Evolutionary conservation across 2,329 filamentous ascomycete species (phyloP).

Genomic region (Coniella vitis): DNA sequence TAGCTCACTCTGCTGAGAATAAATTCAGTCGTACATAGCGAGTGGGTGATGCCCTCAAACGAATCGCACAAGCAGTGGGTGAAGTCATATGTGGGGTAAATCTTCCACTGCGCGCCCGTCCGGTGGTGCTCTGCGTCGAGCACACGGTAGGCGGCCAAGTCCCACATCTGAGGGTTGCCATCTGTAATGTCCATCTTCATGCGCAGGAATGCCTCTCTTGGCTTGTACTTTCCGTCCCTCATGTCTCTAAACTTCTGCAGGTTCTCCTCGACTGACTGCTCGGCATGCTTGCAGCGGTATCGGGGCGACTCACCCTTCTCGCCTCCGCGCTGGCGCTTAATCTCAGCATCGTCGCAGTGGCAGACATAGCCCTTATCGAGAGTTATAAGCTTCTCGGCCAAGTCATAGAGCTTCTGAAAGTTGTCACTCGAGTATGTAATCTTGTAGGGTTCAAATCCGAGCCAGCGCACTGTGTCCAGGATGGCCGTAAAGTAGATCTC

Average conservation of each 20-base stretch:
- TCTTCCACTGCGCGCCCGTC: slow-evolving; percentile 78
- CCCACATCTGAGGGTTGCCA: slow-evolving; percentile 94
- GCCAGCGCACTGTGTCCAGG: slow-evolving; percentile 78
- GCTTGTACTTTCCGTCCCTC: slow-evolving; percentile 84
- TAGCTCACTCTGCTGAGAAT: slow-evolving; percentile 60
- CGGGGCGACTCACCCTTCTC: slow-evolving; percentile 61
- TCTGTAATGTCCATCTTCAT: slow-evolving; percentile 88
- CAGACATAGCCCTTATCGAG: slow-evolving; percentile 75
- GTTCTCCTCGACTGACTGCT: slow-evolving; percentile 68
- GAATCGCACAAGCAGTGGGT: slow-evolving; percentile 87
- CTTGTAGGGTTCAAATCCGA: slow-evolving; percentile 70
- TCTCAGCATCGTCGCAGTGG: slow-evolving; percentile 74
- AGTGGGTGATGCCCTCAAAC: slow-evolving; percentile 83
- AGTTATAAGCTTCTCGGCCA: slow-evolving; percentile 77
- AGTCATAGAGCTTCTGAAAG: slow-evolving; percentile 79
- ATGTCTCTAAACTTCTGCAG: slow-evolving; percentile 80
- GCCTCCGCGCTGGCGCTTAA: slow-evolving; percentile 82
- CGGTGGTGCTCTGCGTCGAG: slow-evolving; percentile 63
- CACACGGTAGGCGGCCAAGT: slow-evolving; percentile 84
- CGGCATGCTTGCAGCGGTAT: slow-evolving; percentile 75
- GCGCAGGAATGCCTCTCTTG: slow-evolving; percentile 74
- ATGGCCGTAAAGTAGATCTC: slow-evolving; percentile 88
- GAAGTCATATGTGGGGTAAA: slow-evolving; percentile 94
- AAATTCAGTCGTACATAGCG: slow-evolving; percentile 16
- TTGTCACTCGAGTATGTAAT: slow-evolving; percentile 89